phyloP scores from a whole-genome alignment of 2,329 filamentous ascomycete genomes.

The Meredithiella fracta region DNA sequence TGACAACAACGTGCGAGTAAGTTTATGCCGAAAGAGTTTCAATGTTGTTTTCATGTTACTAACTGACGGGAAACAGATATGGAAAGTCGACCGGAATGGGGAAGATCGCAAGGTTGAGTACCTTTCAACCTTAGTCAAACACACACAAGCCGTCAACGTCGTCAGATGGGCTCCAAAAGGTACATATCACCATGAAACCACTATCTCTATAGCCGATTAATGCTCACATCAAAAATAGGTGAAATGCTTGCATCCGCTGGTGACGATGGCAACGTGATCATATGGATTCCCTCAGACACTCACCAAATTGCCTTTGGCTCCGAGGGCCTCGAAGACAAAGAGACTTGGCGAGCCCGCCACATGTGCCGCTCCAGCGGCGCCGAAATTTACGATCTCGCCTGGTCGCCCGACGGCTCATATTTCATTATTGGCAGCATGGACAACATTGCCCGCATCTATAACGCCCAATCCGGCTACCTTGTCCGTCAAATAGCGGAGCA shows the following conservation, averaged over 20 bases:
- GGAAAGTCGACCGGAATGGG: conserved; percentile 73
- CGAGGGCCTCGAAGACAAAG: conserved; percentile 79
- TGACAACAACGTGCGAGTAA: conserved; percentile 87
- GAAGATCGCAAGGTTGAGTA: conserved; percentile 85
- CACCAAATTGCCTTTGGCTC: conserved; percentile 58
- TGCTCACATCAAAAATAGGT: conserved; percentile 33
- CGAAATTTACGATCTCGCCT: conserved; percentile 95
- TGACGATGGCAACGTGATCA: conserved; percentile 90
- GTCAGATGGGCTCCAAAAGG: conserved; percentile 91
- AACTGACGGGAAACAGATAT: conserved; percentile 36
- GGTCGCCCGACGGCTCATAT: conserved; percentile 92
- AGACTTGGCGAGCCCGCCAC: conserved; percentile 90
- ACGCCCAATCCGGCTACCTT: conserved; percentile 59
- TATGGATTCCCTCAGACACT: conserved; percentile 82
- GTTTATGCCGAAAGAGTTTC: conserved; percentile 20
- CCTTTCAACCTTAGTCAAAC: conserved; percentile 76
- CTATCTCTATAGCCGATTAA: background rate
- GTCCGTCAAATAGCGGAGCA: conserved; percentile 93
- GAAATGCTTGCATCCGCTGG: conserved; percentile 89
- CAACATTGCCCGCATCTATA: conserved; percentile 94
- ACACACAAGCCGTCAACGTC: conserved; percentile 95
- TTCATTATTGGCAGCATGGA: conserved; percentile 99
- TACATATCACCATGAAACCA: background rate
- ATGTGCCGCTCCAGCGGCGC: conserved; percentile 93
- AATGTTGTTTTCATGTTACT: background rate